Evolutionary conservation across 352 stramenopile species (phyloP).

Genomic region (Phytophthora fragariae): DNA sequence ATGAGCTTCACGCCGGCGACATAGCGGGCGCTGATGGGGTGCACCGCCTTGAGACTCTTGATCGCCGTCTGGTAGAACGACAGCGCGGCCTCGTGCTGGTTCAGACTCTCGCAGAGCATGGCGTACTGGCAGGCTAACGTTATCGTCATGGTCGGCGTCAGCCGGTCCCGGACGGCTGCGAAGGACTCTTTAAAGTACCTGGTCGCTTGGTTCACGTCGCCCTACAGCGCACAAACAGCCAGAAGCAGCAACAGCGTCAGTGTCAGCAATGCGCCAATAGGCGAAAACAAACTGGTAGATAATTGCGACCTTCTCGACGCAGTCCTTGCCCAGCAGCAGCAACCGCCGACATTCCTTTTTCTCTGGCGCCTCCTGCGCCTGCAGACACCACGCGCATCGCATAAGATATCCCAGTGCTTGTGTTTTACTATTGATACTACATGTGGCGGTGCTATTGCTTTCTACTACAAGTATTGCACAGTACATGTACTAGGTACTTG

Average conservation of each 20-base stretch:
- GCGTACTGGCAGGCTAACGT: background rate
- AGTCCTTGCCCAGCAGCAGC: background rate
- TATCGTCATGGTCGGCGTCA: background rate
- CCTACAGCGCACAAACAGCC: background rate
- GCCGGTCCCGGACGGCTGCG: background rate
- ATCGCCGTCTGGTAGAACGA: constrained; percentile 20
- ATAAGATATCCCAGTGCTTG: too few relatives aligned
- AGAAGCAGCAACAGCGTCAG: background rate
- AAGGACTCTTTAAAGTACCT: constrained; percentile 13
- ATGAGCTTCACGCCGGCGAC: constrained; percentile 8
- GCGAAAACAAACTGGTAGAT: background rate
- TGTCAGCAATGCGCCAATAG: background rate
- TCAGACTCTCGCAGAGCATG: background rate
- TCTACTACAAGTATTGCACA: too few relatives aligned
- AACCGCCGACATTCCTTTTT: background rate
- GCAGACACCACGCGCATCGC: background rate
- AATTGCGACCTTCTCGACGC: background rate
- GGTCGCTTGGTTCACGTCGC: constrained; percentile 12
- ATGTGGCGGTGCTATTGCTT: too few relatives aligned
- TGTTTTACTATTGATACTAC: too few relatives aligned
- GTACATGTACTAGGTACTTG: constrained; percentile 8
- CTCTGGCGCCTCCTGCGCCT: constrained; percentile 3
- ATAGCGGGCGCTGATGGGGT: constrained; percentile 2
- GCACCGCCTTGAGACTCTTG: constrained; percentile 18
- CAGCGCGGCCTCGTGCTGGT: constrained; percentile 12